A percentile compares a stretch with the other conserved stretches of the same genome.
Conservation (phyloP, 345 rosid genomes). For the Rhodamnia argentea region DNA sequence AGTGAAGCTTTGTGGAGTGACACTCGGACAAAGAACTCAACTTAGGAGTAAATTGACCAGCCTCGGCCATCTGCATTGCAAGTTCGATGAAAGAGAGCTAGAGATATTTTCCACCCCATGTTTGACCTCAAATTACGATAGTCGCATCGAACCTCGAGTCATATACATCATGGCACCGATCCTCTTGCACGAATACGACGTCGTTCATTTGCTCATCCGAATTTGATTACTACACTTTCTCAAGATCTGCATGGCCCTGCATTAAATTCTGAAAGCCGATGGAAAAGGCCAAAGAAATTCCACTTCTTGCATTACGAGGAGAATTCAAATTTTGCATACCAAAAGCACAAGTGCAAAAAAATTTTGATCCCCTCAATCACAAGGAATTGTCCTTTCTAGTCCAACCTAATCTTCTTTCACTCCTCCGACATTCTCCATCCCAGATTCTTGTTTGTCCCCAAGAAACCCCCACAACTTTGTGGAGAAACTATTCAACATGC, state of each 20-base stretch:
- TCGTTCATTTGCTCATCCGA: background rate
- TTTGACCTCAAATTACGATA: background rate
- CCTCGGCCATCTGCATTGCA: no score
- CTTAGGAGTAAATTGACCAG: no score
- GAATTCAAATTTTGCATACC: background rate
- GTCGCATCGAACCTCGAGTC: background rate
- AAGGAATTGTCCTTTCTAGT: background rate
- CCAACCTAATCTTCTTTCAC: background rate
- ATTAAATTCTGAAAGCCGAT: background rate
- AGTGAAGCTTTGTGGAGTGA: no score
- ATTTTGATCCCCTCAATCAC: background rate
- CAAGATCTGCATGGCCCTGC: background rate
- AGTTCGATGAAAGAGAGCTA: no score
- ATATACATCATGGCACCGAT: background rate
- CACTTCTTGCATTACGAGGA: background rate
- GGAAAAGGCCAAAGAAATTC: background rate
- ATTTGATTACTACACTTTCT: background rate
- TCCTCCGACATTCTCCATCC: background rate
- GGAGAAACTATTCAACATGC: background rate
- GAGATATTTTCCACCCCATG: no score
- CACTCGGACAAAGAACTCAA: no score
- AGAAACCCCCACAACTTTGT: background rate
- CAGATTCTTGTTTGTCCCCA: background rate
- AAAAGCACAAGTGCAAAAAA: background rate
- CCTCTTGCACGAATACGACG: background rate